Conservation (phyloP, 495 filamentous ascomycete species). For the Schizothecium vesticola region DNA sequence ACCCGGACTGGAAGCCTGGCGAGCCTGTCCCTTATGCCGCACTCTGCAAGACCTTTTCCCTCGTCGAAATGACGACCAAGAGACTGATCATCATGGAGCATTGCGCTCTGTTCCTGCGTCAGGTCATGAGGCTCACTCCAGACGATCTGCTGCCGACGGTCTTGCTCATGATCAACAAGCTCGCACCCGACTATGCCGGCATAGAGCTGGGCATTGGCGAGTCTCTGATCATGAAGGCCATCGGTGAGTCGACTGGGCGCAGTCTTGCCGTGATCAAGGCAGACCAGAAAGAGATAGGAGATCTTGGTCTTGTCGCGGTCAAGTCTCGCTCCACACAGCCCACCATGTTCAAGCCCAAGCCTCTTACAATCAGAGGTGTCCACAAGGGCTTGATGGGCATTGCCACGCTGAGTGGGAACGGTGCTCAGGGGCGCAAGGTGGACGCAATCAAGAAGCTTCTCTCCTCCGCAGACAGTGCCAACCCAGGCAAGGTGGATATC, state of each 20-base stretch:
- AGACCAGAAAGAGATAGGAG: slow-evolving; percentile 93
- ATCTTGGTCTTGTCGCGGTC: slow-evolving; percentile 88
- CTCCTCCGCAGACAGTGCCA: slow-evolving; percentile 70
- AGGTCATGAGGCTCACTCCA: slow-evolving; percentile 87
- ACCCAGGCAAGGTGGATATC: slow-evolving; percentile 73
- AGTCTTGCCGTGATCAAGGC: slow-evolving; percentile 81
- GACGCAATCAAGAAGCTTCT: slow-evolving; percentile 92
- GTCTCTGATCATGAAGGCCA: slow-evolving; percentile 96
- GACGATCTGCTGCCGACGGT: slow-evolving; percentile 82
- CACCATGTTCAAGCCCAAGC: slow-evolving; percentile 96
- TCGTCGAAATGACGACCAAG: slow-evolving; percentile 90
- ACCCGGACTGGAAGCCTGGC: slow-evolving; percentile 88
- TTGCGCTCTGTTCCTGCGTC: slow-evolving; percentile 84
- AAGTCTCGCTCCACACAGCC: slow-evolving; percentile 90
- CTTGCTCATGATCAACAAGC: slow-evolving; percentile 94
- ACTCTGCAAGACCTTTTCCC: slow-evolving; percentile 87
- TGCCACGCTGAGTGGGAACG: slow-evolving; percentile 79
- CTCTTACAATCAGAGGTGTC: slow-evolving; percentile 79
- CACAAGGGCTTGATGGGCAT: slow-evolving; percentile 85
- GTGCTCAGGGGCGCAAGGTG: slow-evolving; percentile 84
- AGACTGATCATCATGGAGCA: slow-evolving; percentile 78
- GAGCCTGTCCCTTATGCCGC: slow-evolving; percentile 91
- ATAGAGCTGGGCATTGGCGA: slow-evolving; percentile 96
- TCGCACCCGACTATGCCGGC: slow-evolving; percentile 92
- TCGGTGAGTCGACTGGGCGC: slow-evolving; percentile 88